phyloP scores from a whole-genome alignment of 495 filamentous ascomycete species.

The Bacidia rubella region DNA sequence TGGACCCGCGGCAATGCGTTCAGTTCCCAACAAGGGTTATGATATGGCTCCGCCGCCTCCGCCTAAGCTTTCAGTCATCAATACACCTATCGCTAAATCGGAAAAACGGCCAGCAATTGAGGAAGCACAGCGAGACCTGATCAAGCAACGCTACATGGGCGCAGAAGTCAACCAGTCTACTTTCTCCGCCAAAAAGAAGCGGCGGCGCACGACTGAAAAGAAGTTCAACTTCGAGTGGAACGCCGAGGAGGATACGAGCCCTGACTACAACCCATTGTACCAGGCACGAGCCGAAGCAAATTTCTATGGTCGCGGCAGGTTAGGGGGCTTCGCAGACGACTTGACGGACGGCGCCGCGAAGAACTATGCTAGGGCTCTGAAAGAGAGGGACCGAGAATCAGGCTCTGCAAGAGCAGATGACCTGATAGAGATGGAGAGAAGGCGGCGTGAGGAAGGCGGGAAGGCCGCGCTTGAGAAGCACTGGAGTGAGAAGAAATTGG shows the following conservation, averaged over 20 bases:
- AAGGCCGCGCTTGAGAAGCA: slow-evolving; percentile 69
- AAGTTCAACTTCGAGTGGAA: slow-evolving; percentile 99
- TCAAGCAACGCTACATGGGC: slow-evolving; percentile 84
- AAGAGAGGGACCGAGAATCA: slow-evolving; percentile 65
- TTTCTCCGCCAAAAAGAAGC: slow-evolving; percentile 94
- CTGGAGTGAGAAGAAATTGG: slow-evolving; percentile 93
- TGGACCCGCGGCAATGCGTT: slow-evolving; percentile 40
- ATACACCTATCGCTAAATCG: slow-evolving; percentile 25
- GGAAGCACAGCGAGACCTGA: slow-evolving; percentile 62
- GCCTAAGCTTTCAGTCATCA: slow-evolving; percentile 30
- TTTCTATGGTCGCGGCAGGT: slow-evolving; percentile 67
- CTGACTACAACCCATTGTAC: slow-evolving; percentile 83
- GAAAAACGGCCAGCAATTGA: slow-evolving; percentile 47
- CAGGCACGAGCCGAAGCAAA: slow-evolving; percentile 55
- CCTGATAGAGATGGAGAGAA: slow-evolving; percentile 78
- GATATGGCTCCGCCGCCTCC: slow-evolving; percentile 43
- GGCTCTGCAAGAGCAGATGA: slow-evolving; percentile 64
- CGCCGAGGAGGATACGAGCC: slow-evolving; percentile 84
- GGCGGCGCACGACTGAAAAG: slow-evolving; percentile 80
- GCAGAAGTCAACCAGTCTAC: slow-evolving; percentile 74
- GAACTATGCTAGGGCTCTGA: slow-evolving; percentile 67
- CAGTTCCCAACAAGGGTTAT: slow-evolving; percentile 31
- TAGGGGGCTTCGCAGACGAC: slow-evolving; percentile 77
- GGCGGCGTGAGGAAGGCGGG: slow-evolving; percentile 61
- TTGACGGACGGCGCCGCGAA: slow-evolving; percentile 50